phyloP scores from a whole-genome alignment of 805 yeast species.

The Saturnispora hagleri region DNA sequence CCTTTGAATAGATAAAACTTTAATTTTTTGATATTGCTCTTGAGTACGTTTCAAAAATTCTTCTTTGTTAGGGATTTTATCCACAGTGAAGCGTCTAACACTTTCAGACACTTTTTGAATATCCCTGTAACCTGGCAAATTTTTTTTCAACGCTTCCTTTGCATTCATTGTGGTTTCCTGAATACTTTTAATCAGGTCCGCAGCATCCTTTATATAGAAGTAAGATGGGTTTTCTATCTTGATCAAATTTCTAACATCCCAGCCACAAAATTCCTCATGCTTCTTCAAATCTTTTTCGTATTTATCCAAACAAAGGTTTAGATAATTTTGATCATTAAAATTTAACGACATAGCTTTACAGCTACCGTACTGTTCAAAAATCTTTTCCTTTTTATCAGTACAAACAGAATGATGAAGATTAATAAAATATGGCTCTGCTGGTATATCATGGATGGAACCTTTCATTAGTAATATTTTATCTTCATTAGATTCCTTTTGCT shows the following conservation, averaged over 20 bases:
- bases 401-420: neutral
- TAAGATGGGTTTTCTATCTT: neutral
- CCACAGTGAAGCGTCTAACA: neutral
- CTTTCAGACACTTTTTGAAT: neutral
- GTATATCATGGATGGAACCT: neutral
- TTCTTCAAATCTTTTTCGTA: neutral
- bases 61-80: neutral
- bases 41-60: neutral
- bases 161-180: neutral
- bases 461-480: neutral
- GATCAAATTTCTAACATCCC: neutral
- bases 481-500: neutral
- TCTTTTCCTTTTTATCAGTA: neutral
- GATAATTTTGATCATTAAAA: neutral
- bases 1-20: neutral
- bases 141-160: no score
- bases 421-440: neutral
- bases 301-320: neutral
- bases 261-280: neutral
- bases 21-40: neutral
- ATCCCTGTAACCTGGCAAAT: neutral
- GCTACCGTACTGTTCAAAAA: neutral
- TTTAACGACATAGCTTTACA: neutral
- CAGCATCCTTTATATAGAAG: neutral
- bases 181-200: neutral